Percentiles rank a stretch among this genome's conserved stretches.
Conservation (phyloP, 2,329 filamentous ascomycete species). For the Curvularia spicifera region DNA sequence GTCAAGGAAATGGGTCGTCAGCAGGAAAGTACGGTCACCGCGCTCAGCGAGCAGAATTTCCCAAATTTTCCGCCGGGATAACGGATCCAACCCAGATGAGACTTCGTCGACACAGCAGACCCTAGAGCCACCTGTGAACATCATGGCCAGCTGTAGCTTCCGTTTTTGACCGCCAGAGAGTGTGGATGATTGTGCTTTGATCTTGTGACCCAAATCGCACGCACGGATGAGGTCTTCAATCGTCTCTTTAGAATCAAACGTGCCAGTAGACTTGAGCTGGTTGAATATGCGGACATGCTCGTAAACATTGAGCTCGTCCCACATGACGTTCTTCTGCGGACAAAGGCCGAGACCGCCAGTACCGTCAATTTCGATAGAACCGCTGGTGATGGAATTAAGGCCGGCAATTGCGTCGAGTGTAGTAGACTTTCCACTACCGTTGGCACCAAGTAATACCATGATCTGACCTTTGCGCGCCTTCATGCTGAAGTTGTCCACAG, state of each 20-base stretch:
- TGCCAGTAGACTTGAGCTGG: conserved; percentile 68
- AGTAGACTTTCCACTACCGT: conserved; percentile 89
- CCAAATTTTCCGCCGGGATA: conserved; percentile 90
- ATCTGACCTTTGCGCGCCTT: conserved; percentile 80
- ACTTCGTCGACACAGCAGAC: conserved; percentile 94
- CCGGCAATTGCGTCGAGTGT: conserved; percentile 88
- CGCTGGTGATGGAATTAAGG: conserved; percentile 75
- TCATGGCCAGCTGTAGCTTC: conserved; percentile 91
- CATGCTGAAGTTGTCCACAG: conserved; percentile 76
- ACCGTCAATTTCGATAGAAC: conserved; percentile 77
- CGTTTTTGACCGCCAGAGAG: conserved; percentile 91
- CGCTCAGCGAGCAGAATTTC: conserved; percentile 88
- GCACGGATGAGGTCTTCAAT: conserved; percentile 69
- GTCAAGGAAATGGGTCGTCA: conserved; percentile 93
- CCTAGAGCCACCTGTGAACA: conserved; percentile 87
- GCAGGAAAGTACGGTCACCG: conserved; percentile 78
- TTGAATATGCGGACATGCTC: conserved; percentile 89
- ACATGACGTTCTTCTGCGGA: conserved; percentile 92
- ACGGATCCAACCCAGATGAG: conserved; percentile 83
- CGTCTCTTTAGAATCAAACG: conserved; percentile 63
- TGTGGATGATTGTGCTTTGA: conserved; percentile 73
- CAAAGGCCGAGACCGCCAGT: conserved; percentile 83
- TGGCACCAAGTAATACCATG: conserved; percentile 83
- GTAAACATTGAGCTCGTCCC: conserved; percentile 84
- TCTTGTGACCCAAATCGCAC: conserved; percentile 78